Conservation (phyloP, 2,329 filamentous ascomycete genomes). For the Rugonectria rugulosa region DNA sequence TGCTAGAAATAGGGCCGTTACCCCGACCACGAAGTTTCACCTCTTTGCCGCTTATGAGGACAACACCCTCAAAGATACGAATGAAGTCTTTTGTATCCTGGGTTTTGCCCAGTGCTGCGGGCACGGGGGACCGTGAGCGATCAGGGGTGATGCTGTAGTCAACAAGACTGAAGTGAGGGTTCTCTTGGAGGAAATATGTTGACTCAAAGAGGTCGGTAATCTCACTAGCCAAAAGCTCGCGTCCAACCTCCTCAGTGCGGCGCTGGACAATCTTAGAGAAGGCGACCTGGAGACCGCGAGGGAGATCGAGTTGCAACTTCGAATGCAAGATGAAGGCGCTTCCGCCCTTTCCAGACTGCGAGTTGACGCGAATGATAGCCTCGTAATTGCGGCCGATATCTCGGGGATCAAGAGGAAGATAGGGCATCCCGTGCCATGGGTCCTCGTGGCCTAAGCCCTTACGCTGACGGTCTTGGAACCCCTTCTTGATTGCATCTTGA, state of each 20-base stretch:
- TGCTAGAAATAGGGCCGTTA: slow-evolving; percentile 88
- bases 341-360: slow-evolving; percentile 94
- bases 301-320: slow-evolving; percentile 88
- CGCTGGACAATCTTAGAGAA: slow-evolving; percentile 89
- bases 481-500: slow-evolving; percentile 96
- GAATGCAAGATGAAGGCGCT: slow-evolving; percentile 95
- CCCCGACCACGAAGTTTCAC: slow-evolving; percentile 81
- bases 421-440: slow-evolving; percentile 85
- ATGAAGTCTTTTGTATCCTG: slow-evolving; percentile 65
- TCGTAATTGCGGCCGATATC: slow-evolving; percentile 98
- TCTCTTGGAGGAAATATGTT: slow-evolving; percentile 85
- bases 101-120: slow-evolving; percentile 65
- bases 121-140: slow-evolving; percentile 76
- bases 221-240: slow-evolving; percentile 85
- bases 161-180: slow-evolving; percentile 84
- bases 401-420: slow-evolving; percentile 89
- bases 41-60: slow-evolving; percentile 70
- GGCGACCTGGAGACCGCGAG: slow-evolving; percentile 86
- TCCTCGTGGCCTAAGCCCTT: slow-evolving; percentile 67
- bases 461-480: slow-evolving; percentile 75
- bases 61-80: slow-evolving; percentile 77
- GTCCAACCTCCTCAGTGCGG: slow-evolving; percentile 78
- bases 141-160: slow-evolving; percentile 93
- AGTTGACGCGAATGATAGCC: slow-evolving; percentile 97
- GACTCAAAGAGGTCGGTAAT: slow-evolving; percentile 89